phyloP scores from a whole-genome alignment of 768 basidiomycete species.

The Kwoniella dendrophila region DNA sequence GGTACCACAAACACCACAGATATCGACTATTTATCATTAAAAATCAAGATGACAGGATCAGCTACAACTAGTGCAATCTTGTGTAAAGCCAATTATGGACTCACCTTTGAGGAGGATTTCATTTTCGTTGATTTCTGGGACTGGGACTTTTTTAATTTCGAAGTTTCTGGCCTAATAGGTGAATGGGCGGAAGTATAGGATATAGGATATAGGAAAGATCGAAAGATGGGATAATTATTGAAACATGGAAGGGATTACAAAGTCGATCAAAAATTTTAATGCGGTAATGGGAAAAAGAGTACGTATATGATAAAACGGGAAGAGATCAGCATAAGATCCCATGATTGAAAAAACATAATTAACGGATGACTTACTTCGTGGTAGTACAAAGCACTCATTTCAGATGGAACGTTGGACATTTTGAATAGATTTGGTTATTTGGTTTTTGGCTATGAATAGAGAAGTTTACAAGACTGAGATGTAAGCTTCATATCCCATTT shows the following conservation, averaged over 20 bases:
- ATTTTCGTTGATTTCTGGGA: slow-evolving; percentile 67
- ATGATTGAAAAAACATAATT: slow-evolving; percentile 13
- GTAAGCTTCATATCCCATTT: not conserved
- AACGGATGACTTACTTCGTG: slow-evolving; percentile 60
- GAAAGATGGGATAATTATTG: not conserved
- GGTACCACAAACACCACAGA: slow-evolving; percentile 64
- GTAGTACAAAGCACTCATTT: slow-evolving; percentile 77
- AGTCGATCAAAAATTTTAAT: not conserved
- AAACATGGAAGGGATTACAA: slow-evolving; percentile 8
- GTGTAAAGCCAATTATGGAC: not conserved
- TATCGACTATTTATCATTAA: slow-evolving; percentile 35
- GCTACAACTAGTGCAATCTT: not conserved
- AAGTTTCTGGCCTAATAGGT: slow-evolving; percentile 65
- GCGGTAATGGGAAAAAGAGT: slow-evolving; percentile 6
- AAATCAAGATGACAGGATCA: slow-evolving; percentile 13
- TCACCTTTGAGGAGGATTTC: slow-evolving; percentile 76
- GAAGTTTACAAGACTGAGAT: not conserved
- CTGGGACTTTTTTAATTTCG: slow-evolving; percentile 68
- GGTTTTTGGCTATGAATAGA: not conserved
- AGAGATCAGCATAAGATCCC: slow-evolving; percentile 25
- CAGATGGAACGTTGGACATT: slow-evolving; percentile 33
- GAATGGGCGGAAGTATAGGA: not conserved
- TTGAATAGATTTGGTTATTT: slow-evolving; percentile 15
- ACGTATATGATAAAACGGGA: not conserved
- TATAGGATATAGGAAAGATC: not conserved